phyloP scores from a whole-genome alignment of 306 rosid genomes.

The Prunus mongolica region DNA sequence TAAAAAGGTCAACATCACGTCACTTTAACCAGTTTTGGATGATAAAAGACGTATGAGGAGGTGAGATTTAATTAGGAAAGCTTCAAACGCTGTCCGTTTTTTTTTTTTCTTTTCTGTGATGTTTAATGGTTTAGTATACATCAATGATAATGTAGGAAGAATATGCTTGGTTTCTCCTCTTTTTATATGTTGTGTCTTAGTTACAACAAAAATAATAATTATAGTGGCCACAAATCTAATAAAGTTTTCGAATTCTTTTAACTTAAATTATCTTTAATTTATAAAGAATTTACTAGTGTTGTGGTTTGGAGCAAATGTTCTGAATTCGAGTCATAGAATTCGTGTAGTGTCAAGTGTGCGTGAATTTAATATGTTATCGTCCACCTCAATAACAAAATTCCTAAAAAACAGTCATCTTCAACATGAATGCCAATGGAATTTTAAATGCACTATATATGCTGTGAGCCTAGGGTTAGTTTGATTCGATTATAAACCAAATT shows the following conservation, averaged over 20 bases:
- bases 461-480: too few relatives aligned
- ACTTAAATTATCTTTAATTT: too few relatives aligned
- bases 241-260: too few relatives aligned
- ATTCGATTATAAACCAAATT: too few relatives aligned
- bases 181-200: background rate
- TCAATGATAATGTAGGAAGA: background rate
- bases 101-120: background rate
- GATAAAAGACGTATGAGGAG: background rate
- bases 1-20: background rate
- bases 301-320: fast-evolving
- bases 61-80: background rate
- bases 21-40: background rate
- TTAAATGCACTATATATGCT: too few relatives aligned
- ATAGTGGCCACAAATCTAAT: too few relatives aligned
- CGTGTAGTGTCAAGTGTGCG: too few relatives aligned
- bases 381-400: fast-evolving
- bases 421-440: too few relatives aligned
- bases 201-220: too few relatives aligned
- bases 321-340: fast-evolving
- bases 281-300: fast-evolving
- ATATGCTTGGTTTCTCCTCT: background rate
- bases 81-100: background rate
- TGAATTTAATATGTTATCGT: too few relatives aligned
- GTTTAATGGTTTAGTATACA: background rate
- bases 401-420: too few relatives aligned